Evolutionary conservation across 306 rosid genomes (phyloP), one percentile per base, ranked within the genome.

Genomic region (Citrullus amarus): DNA sequence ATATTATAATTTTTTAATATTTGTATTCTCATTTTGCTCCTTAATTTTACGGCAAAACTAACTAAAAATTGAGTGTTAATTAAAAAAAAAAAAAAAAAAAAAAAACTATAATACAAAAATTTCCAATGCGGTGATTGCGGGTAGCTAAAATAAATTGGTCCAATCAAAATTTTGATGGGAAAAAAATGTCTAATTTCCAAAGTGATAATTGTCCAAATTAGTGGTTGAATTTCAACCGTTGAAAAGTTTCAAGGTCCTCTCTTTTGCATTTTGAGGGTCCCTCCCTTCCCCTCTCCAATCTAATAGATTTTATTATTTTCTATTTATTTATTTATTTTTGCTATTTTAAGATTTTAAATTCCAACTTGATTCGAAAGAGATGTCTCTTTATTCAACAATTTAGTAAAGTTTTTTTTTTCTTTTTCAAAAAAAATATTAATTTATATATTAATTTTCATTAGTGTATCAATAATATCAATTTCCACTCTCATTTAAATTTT

Each of bases 51-150:
- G 1, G 28, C 28, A 25, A 25, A 25, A 22, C 0, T 22, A 22
- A 41, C 44, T 43, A 43, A 44, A 44, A 44, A 0, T 9, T 44
- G 3, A 44, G 13, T 44, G 50, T 9, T 44, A 44, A 44, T 44
- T 44, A 2, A 9, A 12, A 0, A 2, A 32, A 32, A 32, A 39
- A 39, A 39, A 54, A 17, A 7, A 25, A 10, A 25, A 4, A 22
- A 2, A 30, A 12, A 62, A 55, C 13, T 63, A 16, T 15, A 6
- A 63, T 15, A 44, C 13, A 32, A 36, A 6, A 63, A 5, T 14
- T 34, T 51, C 14, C 18, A 14, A 51, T 12, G 75, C 75, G 75
- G 10, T 68, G 75, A 68, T 68, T 68, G 75, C 75, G 75, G 75
- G 34, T 6, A 20, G 50, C 17, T 4, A 5, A 39, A 66, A 41